phyloP scores from a whole-genome alignment of 176 grass and related monocot species.

The Oryza brachyantha region DNA sequence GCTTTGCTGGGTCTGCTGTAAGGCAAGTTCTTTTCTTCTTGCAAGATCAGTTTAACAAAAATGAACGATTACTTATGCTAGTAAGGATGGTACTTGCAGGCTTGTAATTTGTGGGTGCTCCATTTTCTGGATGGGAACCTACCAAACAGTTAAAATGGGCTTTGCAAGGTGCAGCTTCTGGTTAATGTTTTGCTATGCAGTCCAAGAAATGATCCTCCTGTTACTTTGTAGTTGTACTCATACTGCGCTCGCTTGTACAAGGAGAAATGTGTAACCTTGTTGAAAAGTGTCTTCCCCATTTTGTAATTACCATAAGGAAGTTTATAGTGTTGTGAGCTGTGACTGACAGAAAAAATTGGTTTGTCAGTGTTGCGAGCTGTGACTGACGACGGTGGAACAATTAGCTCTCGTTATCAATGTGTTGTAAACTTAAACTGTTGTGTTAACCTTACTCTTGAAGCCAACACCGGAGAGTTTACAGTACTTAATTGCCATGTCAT shows the following conservation, averaged over 20 bases:
- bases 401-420: neutral
- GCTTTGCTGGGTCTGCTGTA: constrained; percentile 13
- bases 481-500: neutral
- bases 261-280: constrained; percentile 20
- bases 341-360: too few species aligned
- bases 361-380: neutral
- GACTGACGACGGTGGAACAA: neutral
- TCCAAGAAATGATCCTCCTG: neutral
- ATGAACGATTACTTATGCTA: neutral
- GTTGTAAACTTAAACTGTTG: constrained; percentile 18
- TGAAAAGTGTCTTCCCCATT: constrained; percentile 24
- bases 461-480: neutral
- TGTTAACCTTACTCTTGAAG: neutral
- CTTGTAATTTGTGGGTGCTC: neutral
- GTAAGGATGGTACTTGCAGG: constrained; percentile 8
- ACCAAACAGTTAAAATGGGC: neutral
- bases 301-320: constrained; percentile 16
- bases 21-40: constrained; percentile 16
- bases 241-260: constrained; percentile 11
- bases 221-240: constrained; percentile 4
- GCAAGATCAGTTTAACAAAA: neutral
- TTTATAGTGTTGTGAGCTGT: too few species aligned
- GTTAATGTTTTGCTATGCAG: constrained; percentile 10
- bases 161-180: constrained; percentile 2
- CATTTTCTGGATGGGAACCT: constrained; percentile 8